phyloP scores from a whole-genome alignment of 2,329 filamentous ascomycete genomes.

The Microcera coccophila region DNA sequence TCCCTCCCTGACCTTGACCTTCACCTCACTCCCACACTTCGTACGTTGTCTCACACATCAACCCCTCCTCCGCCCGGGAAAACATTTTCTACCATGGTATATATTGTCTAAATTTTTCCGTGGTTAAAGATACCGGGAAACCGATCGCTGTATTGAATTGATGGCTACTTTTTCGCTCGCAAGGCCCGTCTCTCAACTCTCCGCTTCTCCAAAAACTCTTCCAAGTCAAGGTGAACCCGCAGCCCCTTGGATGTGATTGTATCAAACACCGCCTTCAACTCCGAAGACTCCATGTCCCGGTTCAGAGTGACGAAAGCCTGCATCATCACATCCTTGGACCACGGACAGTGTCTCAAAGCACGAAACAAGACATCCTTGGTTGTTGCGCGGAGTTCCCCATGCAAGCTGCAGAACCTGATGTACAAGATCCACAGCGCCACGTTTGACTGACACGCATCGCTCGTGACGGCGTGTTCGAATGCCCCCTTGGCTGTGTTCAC shows the following conservation, averaged over 20 bases:
- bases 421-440: conserved; percentile 48
- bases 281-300: conserved; percentile 43
- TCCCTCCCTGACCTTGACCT: no score
- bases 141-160: no score
- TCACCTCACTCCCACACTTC: not conserved
- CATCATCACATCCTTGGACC: conserved; percentile 49
- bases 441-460: conserved; percentile 38
- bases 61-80: no score
- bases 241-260: conserved; percentile 48
- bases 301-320: conserved; percentile 47
- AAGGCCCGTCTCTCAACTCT: conserved; percentile 2
- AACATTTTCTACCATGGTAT: no score
- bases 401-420: conserved; percentile 43
- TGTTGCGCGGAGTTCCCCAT: conserved; percentile 37
- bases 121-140: no score
- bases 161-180: no score
- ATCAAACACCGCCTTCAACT: conserved; percentile 47
- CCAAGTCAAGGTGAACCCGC: conserved; percentile 49
- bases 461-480: conserved; percentile 49
- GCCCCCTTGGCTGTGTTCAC: conserved; percentile 47
- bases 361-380: conserved; percentile 48
- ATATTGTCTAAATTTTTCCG: no score
- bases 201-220: conserved; percentile 42
- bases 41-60: not conserved
- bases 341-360: conserved; percentile 46